Evolutionary conservation across 2,329 filamentous ascomycete genomes (phyloP).

Genomic region (Aspergillus ibericus): DNA sequence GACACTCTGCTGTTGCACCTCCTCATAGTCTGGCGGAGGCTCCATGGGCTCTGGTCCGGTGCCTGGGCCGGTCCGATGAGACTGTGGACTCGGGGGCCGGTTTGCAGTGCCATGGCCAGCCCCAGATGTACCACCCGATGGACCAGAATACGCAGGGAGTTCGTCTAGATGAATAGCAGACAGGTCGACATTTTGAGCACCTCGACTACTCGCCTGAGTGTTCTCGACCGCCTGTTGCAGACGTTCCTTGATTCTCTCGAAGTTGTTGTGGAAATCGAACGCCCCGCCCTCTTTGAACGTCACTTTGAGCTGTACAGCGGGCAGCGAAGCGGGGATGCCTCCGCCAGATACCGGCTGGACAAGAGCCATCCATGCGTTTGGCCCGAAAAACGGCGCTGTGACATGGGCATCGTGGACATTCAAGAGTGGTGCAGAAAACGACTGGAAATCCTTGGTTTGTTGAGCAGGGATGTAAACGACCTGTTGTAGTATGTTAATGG

Average conservation of each 20-base stretch:
- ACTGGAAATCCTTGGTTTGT: slow-evolving; percentile 69
- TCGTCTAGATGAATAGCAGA: slow-evolving; percentile 77
- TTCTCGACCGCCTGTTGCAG: slow-evolving; percentile 74
- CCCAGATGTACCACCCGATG: slow-evolving; percentile 36
- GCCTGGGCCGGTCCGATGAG: slow-evolving; percentile 25
- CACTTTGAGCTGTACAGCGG: slow-evolving; percentile 76
- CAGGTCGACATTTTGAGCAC: slow-evolving; percentile 54
- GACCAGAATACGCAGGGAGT: slow-evolving; percentile 79
- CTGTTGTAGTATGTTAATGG: slow-evolving; percentile 47
- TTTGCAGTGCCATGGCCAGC: slow-evolving; percentile 5
- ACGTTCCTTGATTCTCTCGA: slow-evolving; percentile 80
- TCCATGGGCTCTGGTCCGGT: slow-evolving; percentile 57
- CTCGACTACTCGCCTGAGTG: slow-evolving; percentile 40
- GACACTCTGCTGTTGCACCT: slow-evolving; percentile 79
- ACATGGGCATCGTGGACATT: slow-evolving; percentile 85
- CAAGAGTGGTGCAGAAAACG: slow-evolving; percentile 84
- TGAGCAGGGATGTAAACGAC: slow-evolving; percentile 82
- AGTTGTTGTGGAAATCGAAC: slow-evolving; percentile 81
- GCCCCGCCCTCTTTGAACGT: slow-evolving; percentile 96
- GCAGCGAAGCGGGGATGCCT: slow-evolving; percentile 72
- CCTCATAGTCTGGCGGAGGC: slow-evolving; percentile 88
- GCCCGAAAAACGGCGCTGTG: slow-evolving; percentile 85
- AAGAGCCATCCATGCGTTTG: slow-evolving; percentile 82
- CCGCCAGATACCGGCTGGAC: slow-evolving; percentile 81
- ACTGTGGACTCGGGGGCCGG: slow-evolving; percentile 13